Conservation (phyloP, 2,329 filamentous ascomycete species). For the Decorospora gaudefroyi region DNA sequence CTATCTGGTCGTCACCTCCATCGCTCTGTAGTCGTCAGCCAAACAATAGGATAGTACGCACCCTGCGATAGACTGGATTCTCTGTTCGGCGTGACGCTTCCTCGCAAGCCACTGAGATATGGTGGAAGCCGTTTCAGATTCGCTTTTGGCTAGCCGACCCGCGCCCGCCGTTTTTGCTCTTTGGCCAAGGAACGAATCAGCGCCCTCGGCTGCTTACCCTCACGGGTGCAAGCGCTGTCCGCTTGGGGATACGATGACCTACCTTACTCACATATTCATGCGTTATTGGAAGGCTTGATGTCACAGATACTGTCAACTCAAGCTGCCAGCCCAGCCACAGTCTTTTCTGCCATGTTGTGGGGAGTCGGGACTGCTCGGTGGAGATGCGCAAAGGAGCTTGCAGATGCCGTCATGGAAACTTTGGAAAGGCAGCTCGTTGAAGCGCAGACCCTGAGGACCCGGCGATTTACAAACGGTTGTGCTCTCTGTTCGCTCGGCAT, state of each 20-base stretch:
- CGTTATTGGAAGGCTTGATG: constrained; percentile 30
- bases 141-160: constrained; percentile 38
- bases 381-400: constrained; percentile 1
- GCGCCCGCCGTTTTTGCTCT: constrained; percentile 31
- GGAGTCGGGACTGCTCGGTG: constrained; percentile 8
- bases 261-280: constrained; percentile 39
- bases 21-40: constrained; percentile 5
- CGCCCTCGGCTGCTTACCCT: constrained; percentile 24
- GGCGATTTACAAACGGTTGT: no score
- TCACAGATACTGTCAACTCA: constrained; percentile 30
- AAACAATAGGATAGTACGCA: constrained; percentile 16
- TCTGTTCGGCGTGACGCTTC: constrained; percentile 41
- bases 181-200: constrained; percentile 38
- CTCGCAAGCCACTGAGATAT: constrained; percentile 32
- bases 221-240: constrained; percentile 39
- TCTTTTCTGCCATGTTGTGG: constrained; percentile 11
- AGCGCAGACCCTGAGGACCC: no score
- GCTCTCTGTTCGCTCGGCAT: background rate
- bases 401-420: no score
- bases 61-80: constrained; percentile 11
- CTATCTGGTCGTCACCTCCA: constrained; percentile 4
- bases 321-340: constrained; percentile 10
- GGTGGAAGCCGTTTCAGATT: constrained; percentile 43
- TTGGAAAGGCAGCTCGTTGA: no score
- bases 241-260: constrained; percentile 24